phyloP scores from a whole-genome alignment of 2,329 filamentous ascomycete species.

The Dryadomyces quercivorus region DNA sequence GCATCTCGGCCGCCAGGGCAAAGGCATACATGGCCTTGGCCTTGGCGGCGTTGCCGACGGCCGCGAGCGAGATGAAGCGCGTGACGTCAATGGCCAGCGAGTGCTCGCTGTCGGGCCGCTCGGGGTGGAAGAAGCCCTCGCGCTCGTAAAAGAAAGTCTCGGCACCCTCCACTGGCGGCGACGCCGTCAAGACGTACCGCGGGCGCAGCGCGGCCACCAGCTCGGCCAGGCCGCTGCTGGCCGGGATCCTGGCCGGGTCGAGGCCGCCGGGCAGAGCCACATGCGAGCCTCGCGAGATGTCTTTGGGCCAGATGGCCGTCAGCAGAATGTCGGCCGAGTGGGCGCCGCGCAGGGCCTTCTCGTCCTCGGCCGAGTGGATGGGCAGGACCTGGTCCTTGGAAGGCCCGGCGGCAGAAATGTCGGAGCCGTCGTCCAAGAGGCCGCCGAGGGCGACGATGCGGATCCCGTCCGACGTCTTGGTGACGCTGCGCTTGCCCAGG shows the following conservation, averaged over 20 bases:
- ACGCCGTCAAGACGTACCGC: constrained; percentile 67
- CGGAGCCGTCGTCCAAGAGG: constrained; percentile 41
- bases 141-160: constrained; percentile 64
- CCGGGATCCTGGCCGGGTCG: constrained; percentile 32
- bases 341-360: constrained; percentile 61
- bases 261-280: constrained; percentile 35
- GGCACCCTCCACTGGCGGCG: constrained; percentile 24
- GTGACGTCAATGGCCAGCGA: constrained; percentile 51
- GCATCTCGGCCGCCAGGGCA: constrained; percentile 51
- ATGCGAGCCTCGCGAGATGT: constrained; percentile 57
- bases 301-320: constrained; percentile 74
- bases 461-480: constrained; percentile 82
- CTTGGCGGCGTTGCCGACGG: constrained; percentile 63
- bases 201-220: constrained; percentile 71
- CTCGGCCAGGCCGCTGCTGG: constrained; percentile 61
- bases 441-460: constrained; percentile 82
- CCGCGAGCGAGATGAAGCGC: constrained; percentile 80
- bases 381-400: constrained; percentile 66
- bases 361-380: constrained; percentile 65
- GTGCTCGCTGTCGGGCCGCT: constrained; percentile 22
- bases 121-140: constrained; percentile 75
- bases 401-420: constrained; percentile 26
- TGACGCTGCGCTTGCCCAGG: constrained; percentile 73
- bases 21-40: constrained; percentile 76
- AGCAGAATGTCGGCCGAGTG: constrained; percentile 76